Conservation (phyloP, 2,329 filamentous ascomycete genomes). For the Neofusicoccum sp. region DNA sequence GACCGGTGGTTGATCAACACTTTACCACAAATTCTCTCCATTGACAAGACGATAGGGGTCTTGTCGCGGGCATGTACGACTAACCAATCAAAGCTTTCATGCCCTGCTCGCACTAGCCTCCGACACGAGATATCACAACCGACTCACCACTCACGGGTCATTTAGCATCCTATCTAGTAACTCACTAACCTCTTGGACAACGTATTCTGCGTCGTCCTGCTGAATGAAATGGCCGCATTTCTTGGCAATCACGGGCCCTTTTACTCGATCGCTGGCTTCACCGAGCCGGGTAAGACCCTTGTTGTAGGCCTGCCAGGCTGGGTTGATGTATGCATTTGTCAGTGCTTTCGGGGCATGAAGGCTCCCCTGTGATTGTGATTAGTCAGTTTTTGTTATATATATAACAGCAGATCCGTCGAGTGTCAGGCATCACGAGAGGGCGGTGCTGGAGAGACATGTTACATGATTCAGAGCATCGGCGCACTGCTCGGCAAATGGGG, state of each 20-base stretch:
- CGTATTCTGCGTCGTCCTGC: slow-evolving; percentile 53
- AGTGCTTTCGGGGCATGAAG: slow-evolving; percentile 40
- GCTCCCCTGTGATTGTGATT: slow-evolving; percentile 26
- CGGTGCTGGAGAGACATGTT: too few species aligned
- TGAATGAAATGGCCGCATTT: slow-evolving; percentile 61
- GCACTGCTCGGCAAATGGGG: neutral
- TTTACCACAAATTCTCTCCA: too few species aligned
- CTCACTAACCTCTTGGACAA: slow-evolving; percentile 38
- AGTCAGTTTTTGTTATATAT: neutral
- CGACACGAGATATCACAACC: neutral
- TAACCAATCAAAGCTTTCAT: too few species aligned
- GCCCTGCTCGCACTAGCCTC: too few species aligned
- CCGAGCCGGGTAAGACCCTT: slow-evolving; percentile 53
- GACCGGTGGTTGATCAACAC: too few species aligned
- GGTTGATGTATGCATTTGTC: slow-evolving; percentile 56
- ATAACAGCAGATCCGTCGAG: slow-evolving; percentile 16
- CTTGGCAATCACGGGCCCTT: slow-evolving; percentile 51
- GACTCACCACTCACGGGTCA: neutral
- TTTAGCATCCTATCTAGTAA: slow-evolving; percentile 30
- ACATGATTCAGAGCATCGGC: too few species aligned
- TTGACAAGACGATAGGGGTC: too few species aligned
- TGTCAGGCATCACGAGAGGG: too few species aligned
- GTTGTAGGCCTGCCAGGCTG: slow-evolving; percentile 59
- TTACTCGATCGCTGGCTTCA: slow-evolving; percentile 37
- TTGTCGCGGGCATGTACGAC: too few species aligned